Evolutionary conservation across 1,284 basidiomycete species (phyloP).

Genomic region (Phlebopus sp.): DNA sequence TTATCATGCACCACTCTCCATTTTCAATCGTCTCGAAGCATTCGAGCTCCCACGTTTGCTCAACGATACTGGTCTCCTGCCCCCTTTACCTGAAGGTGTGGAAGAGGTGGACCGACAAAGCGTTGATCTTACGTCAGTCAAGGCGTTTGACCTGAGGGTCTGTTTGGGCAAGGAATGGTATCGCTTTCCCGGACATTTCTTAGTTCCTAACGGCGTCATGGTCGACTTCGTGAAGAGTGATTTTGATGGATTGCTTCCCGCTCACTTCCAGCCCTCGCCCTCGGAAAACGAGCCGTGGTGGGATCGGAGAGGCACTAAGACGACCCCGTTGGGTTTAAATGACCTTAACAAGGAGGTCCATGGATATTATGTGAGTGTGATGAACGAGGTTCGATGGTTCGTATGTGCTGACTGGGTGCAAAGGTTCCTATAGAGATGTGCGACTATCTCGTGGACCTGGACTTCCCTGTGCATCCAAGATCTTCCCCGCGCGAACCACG

Average conservation of each 20-base stretch:
- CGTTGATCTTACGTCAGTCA: slow-evolving; percentile 70
- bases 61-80: slow-evolving; percentile 65
- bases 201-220: slow-evolving; percentile 80
- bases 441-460: slow-evolving; percentile 85
- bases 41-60: slow-evolving; percentile 81
- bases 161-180: slow-evolving; percentile 97
- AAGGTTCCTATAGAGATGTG: slow-evolving; percentile 75
- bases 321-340: slow-evolving; percentile 72
- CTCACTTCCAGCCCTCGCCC: slow-evolving; percentile 56
- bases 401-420: slow-evolving; percentile 5
- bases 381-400: slow-evolving; percentile 1
- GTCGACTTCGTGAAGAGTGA: slow-evolving; percentile 89
- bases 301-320: slow-evolving; percentile 66
- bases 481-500: slow-evolving; percentile 70
- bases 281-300: slow-evolving; percentile 46
- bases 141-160: slow-evolving; percentile 72
- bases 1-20: slow-evolving; percentile 86
- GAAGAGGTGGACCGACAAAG: slow-evolving; percentile 52
- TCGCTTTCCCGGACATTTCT: slow-evolving; percentile 88
- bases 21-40: slow-evolving; percentile 72
- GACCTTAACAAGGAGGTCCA: slow-evolving; percentile 82
- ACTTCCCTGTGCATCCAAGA: slow-evolving; percentile 68
- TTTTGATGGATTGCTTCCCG: slow-evolving; percentile 87
- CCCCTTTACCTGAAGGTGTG: slow-evolving; percentile 39
- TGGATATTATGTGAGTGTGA: slow-evolving; percentile 73